Percentiles rank a stretch among this genome's conserved stretches.
These are phyloP conservation scores for Sicyos baderoa DNA, from an alignment of 306 rosid genomes.

Conservation along the genomic window DNA sequence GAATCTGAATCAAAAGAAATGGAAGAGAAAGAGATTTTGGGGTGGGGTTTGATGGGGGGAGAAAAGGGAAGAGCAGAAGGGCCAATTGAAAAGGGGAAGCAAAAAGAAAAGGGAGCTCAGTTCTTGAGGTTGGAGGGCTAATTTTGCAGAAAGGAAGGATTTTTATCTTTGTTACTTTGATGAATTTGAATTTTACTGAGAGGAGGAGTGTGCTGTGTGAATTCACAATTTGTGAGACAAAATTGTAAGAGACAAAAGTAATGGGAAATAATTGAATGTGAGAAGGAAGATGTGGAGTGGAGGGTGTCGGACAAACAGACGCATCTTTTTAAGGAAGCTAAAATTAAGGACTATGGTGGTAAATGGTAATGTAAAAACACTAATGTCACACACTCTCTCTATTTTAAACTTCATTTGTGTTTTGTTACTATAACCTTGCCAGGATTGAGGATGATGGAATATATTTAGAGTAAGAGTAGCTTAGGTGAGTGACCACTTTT, in stretches of 20 bases:
- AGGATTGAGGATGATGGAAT: no score
- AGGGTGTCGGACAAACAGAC: conserved; percentile 18
- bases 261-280: conserved; percentile 10
- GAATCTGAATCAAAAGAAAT: conserved; percentile 41
- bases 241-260: conserved; percentile 20
- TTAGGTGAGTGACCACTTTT: no score
- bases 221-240: conserved; percentile 17
- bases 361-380: conserved; percentile 11
- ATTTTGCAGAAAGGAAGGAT: conserved; percentile 2
- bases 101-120: conserved; percentile 4
- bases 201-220: background rate
- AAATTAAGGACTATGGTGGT: no score
- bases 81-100: conserved; percentile 31
- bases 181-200: background rate
- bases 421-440: no score
- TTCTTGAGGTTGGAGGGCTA: background rate
- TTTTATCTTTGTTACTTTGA: background rate
- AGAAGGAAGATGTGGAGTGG: conserved; percentile 14
- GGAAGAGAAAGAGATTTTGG: conserved; percentile 38
- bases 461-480: no score
- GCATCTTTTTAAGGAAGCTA: conserved; percentile 26
- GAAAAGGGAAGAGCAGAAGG: conserved; percentile 47
- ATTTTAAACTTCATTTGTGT: no score
- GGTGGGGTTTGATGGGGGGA: conserved; percentile 48
- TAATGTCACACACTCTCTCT: no score